Evolutionary conservation across 441 rosid species (phyloP), one percentile per base, ranked within the genome.

Genomic region (Adansonia rubrostipa): DNA sequence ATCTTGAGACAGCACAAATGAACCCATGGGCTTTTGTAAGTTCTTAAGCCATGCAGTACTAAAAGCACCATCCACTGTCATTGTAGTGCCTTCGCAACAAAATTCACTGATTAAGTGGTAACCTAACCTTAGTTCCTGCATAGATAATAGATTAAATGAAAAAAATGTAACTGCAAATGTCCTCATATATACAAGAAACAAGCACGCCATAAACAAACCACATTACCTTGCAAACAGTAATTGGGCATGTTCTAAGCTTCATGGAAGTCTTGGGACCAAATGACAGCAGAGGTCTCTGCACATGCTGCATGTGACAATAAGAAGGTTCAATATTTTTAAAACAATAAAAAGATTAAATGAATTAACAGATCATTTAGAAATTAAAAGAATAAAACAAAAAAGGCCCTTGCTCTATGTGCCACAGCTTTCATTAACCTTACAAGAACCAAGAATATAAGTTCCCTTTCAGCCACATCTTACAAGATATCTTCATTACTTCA

Each of bases 191-290:
- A 48, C 36, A 76, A 65, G 54, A 9, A 22, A 62, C 62, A 73
- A 51, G 54, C 71, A 70, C 70, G 73, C 61, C 57, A 72, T 42
- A 54, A 76, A 71, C 70, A 51, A 45, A 69, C 11, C 22, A 80
- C n/a, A 71, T 77, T 88, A 96, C 99, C 98, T 93, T 94, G 91
- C 96, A 92, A 84, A 93, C 99, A 84, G 84, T 89, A 83, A 92
- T 74, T 45, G 99, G 99, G 86, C 89, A 88, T 53, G 98, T 92
- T 87, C 83, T 91, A 73, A 90, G 94, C 83, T 89, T 89, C 88
- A 87, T 78, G 74, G 97, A 91, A 77, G 91, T 89, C 88, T 93
- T 96, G 70, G 98, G 98, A 83, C 98, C 99, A 88, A 96, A 96
- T 68, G 97, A 94, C 53, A 90, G 88, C 68, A 92, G 88, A 67